Evolutionary conservation across 2,329 filamentous ascomycete genomes (phyloP), one percentile per base, ranked within the genome.

Genomic region (Immersiporthe knoxdaviesiana): DNA sequence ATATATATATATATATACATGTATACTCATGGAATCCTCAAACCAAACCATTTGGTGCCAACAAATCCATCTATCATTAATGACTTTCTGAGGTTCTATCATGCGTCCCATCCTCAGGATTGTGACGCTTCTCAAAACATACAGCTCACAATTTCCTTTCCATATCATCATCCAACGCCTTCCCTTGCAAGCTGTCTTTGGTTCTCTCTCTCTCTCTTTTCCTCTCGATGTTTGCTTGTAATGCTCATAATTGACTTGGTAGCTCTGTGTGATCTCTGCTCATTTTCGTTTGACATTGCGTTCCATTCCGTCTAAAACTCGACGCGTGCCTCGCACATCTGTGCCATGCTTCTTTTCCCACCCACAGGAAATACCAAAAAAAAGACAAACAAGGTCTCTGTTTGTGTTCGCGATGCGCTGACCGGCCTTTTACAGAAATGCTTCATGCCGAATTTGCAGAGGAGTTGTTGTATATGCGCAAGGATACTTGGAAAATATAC

Each of bases 91-190:
- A 59, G 41, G 52, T 30, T 62, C 60, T 62, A 65, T 61, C 58
- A 56, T 61, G 41, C 18, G 24, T 32, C 32, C 21, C 21, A 3
- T 16, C n/a, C n/a, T 56, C n/a, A 5, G 21, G 37, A 7, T 16
- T 56, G 32, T 58, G 47, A 58, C 44, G n/a, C 44, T 10, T n/a
- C 30, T 47, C 58, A 37, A n/a, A n/a, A 70, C 63, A 50, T 68
- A 56, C 58, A 68, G n/a, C 32, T n/a, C 35, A 37, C 58, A 8
- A 24, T 60, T 37, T 21, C n/a, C 3, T 60, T 18, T 24, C 24
- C 58, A 56, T 63, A 39, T 52, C 41, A 50, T 63, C 47, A 65
- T 68, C 66, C 61, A 69, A 71, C 65, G 64, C 70, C 70, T 65
- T 24, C 61, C 64, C 52, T 62, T 67, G 67, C 56, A 54, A 62